Conservation (phyloP, 2,329 filamentous ascomycete genomes). For the Microdochium bolleyi region DNA sequence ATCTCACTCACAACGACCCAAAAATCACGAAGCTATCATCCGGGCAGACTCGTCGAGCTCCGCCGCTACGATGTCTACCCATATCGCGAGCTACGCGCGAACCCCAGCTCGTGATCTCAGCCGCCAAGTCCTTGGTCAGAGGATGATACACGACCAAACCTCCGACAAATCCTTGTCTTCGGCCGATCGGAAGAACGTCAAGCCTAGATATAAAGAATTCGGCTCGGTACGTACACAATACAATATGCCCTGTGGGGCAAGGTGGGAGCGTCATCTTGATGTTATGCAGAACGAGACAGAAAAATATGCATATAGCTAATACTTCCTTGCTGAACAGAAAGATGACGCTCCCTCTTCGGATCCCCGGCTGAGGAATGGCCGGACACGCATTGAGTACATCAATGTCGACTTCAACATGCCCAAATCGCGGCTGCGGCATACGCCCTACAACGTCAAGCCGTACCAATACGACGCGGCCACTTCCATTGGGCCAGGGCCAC, state of each 20-base stretch:
- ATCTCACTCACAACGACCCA: slow-evolving; percentile 37
- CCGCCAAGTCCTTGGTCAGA: slow-evolving; percentile 45
- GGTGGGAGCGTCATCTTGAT: slow-evolving; percentile 55
- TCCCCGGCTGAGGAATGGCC: slow-evolving; percentile 66
- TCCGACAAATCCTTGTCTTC: slow-evolving; percentile 29
- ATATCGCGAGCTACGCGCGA: slow-evolving; percentile 26
- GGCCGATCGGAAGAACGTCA: slow-evolving; percentile 50
- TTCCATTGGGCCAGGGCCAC: slow-evolving; percentile 81
- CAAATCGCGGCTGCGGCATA: slow-evolving; percentile 63
- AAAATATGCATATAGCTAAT: slow-evolving; percentile 44
- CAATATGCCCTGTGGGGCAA: slow-evolving; percentile 21
- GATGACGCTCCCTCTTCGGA: slow-evolving; percentile 74
- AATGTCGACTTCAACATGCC: slow-evolving; percentile 62
- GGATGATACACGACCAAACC: slow-evolving; percentile 53
- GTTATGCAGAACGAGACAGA: slow-evolving; percentile 28
- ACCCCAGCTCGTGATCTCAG: slow-evolving; percentile 49
- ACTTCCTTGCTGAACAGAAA: slow-evolving; percentile 50
- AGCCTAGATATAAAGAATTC: slow-evolving; percentile 56
- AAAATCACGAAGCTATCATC: slow-evolving; percentile 35
- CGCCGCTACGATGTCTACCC: slow-evolving; percentile 15
- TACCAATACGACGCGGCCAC: slow-evolving; percentile 77
- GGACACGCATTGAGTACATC: slow-evolving; percentile 56
- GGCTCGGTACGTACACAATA: slow-evolving; percentile 54
- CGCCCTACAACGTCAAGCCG: slow-evolving; percentile 72
- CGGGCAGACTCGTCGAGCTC: slow-evolving; percentile 24